These are phyloP conservation scores for Tremella yokohamensis DNA, from an alignment of 768 basidiomycete species.

Conservation along the genomic window DNA sequence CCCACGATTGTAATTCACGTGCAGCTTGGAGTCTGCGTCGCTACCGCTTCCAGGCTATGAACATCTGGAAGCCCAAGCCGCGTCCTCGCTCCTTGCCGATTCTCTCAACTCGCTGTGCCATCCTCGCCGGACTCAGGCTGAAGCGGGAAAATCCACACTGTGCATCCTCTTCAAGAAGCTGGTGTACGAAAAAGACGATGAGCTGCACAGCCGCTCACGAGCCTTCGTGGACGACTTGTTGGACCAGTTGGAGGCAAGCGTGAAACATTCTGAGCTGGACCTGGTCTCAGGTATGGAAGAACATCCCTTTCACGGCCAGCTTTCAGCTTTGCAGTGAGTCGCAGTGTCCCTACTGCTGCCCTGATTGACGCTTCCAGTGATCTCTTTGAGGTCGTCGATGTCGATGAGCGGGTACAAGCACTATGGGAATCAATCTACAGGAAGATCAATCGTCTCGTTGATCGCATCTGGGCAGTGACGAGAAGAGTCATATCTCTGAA, in stretches of 20 bases:
- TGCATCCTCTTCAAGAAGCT: conserved; percentile 40
- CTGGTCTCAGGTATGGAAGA: conserved; percentile 32
- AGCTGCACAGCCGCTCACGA: neutral
- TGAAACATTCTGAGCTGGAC: conserved; percentile 31
- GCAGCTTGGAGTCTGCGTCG: conserved; percentile 32
- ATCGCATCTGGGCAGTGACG: conserved; percentile 40
- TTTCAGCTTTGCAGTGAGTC: conserved; percentile 41
- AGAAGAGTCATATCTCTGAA: conserved; percentile 33
- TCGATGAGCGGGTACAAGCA: too few relatives aligned
- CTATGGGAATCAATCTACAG: too few relatives aligned
- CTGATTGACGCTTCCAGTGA: neutral
- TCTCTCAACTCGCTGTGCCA: conserved; percentile 35
- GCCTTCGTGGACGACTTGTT: conserved; percentile 28
- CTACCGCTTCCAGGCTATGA: conserved; percentile 40
- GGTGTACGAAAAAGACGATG: neutral
- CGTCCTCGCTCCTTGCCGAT: conserved; percentile 23
- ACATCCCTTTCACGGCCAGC: conserved; percentile 41
- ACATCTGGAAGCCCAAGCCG: conserved; percentile 9
- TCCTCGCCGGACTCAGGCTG: conserved; percentile 46
- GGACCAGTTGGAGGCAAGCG: conserved; percentile 19
- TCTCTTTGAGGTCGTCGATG: too few relatives aligned
- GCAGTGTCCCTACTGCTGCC: neutral
- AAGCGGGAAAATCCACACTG: conserved; percentile 44
- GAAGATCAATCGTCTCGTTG: conserved; percentile 5
- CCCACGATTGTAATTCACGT: neutral